Base-by-base conservation (phyloP, 352 stramenopile genomes). In the Phytophthora sojae region DNA sequence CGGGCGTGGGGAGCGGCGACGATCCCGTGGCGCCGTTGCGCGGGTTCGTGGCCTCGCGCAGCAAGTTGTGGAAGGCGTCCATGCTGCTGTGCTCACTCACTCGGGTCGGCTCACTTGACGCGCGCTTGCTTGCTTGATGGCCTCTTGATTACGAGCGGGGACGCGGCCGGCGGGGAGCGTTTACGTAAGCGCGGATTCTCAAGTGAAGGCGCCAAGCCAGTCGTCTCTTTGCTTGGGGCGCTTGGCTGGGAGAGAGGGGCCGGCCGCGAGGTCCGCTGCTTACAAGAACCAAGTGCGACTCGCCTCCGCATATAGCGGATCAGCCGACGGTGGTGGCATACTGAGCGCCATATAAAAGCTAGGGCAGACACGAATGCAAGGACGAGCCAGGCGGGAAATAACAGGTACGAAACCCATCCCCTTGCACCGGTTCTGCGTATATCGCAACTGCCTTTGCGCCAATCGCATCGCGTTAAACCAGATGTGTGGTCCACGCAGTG, bases 1-100 rank as follows among this genome's bases (percentile, higher is more conserved):
- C 67, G 1, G 72, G 61, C 0, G 77, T 75, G 0, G 75, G 66
- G 37, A 75, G 21, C 2, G 73, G 59, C 3, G 73, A 78, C 9
- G 69, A 71, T 7, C 65, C 54, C 3, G 69, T 42, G 9, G 44
- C 29, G 61, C 51, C 59, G 60, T 80, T 85, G 71, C 84, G 86
- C 52, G 86, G 75, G 72, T 81, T 86, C 12, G 80, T 76, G 11
- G 86, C 83, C 61, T 94, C 85, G 32, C 85, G 84, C 50, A 94
- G 75, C 30, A 94, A 68, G 69, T 94, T 94, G 64, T 94, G 83
- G 71, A 94, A 92, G 49, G 80, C 80, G 69, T 94, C 85, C 86
- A 94, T 94, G 51, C 67, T 71, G 51, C 14, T 47, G 14, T 17
- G 14, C 21, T 21, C 21, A 21, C 21, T n/a, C 17, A 17, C 14